These are phyloP conservation scores for Dinochytrium kinnereticum DNA, from an alignment of 371 early-diverging fungal genomes.

Conservation along the genomic window DNA sequence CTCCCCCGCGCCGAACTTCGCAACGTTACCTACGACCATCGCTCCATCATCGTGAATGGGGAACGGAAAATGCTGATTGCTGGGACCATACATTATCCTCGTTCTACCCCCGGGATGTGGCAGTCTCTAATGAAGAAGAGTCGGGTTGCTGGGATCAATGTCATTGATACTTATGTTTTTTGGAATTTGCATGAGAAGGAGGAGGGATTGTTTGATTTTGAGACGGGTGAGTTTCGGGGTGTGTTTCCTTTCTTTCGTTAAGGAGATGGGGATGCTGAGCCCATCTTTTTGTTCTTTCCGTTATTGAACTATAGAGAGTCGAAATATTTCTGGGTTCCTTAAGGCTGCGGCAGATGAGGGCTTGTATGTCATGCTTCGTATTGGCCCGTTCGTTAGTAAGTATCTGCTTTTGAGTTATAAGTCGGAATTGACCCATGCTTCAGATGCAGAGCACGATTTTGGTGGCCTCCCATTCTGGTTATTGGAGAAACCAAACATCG, in stretches of 20 bases:
- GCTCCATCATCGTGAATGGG: slow-evolving; percentile 51
- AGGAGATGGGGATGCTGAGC: not conserved
- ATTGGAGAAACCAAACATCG: slow-evolving; percentile 38
- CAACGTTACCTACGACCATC: slow-evolving; percentile 46
- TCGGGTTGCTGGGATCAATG: slow-evolving; percentile 56
- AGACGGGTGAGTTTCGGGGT: slow-evolving; percentile 33
- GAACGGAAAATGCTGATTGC: slow-evolving; percentile 46
- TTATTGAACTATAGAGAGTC: too few relatives aligned
- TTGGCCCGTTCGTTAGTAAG: slow-evolving; percentile 62
- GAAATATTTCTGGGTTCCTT: slow-evolving; percentile 55
- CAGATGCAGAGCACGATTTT: slow-evolving; percentile 55
- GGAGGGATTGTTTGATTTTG: slow-evolving; percentile 55
- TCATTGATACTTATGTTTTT: slow-evolving; percentile 65
- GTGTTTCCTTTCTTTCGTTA: too few relatives aligned
- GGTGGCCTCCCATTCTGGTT: slow-evolving; percentile 64
- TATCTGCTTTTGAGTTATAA: not conserved
- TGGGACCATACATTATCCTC: slow-evolving; percentile 61
- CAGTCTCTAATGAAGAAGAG: slow-evolving; percentile 48
- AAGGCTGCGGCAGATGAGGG: slow-evolving; percentile 45
- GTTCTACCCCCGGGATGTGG: slow-evolving; percentile 58
- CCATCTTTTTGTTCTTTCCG: not conserved
- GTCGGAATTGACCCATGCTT: not conserved
- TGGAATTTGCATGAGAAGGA: slow-evolving; percentile 62
- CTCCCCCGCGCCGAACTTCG: not conserved
- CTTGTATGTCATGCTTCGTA: slow-evolving; percentile 55